phyloP scores from a whole-genome alignment of 225 moss, liverwort and hornwort genomes.

The Bryum argenteum region DNA sequence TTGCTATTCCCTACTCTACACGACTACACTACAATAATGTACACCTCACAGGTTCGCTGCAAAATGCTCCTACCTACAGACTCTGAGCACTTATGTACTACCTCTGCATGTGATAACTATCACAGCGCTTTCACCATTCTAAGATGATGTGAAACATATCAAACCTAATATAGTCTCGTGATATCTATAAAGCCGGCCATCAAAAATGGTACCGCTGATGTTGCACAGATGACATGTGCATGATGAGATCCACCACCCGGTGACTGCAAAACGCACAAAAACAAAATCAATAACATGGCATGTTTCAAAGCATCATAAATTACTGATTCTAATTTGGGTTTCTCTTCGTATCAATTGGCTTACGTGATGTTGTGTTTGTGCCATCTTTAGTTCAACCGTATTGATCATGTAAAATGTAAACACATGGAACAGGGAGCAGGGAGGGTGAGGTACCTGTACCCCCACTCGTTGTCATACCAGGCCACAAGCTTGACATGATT shows the following conservation, averaged over 20 bases:
- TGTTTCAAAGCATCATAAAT: no score
- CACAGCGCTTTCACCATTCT: neutral
- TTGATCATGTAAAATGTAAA: no score
- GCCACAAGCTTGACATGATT: conserved; percentile 50
- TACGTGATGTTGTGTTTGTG: no score
- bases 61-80: neutral
- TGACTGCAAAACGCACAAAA: conserved; percentile 32
- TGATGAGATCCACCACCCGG: conserved; percentile 58
- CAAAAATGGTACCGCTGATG: conserved; percentile 53
- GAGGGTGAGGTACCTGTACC: conserved; percentile 56
- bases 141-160: neutral
- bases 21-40: neutral
- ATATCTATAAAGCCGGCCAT: neutral
- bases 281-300: no score
- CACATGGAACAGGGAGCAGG: no score
- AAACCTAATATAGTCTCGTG: neutral
- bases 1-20: neutral
- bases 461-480: conserved; percentile 77
- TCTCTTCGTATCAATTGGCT: no score
- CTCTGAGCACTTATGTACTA: neutral
- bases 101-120: neutral
- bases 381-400: no score
- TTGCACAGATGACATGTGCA: conserved; percentile 57
- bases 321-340: no score
- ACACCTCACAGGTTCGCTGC: conserved; percentile 45